phyloP scores from a whole-genome alignment of 1,139 yeast genomes.

The Scheffersomyces illinoinensis region DNA sequence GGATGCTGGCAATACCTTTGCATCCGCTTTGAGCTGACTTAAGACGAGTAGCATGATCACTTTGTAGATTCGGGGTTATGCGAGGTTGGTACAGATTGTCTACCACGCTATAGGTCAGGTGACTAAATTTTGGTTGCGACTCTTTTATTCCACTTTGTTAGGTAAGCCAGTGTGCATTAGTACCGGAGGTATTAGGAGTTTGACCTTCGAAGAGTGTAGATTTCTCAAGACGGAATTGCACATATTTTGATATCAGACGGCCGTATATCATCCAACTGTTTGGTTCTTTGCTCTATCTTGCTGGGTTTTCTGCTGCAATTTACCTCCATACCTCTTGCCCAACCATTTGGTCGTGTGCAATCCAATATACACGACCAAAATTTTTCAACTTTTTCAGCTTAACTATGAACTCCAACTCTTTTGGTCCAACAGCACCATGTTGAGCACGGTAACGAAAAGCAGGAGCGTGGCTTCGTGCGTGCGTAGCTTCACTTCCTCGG shows the following conservation, averaged over 20 bases:
- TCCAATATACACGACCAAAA: background rate
- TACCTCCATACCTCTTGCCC: background rate
- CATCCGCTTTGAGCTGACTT: background rate
- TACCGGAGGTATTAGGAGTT: background rate
- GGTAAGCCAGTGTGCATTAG: background rate
- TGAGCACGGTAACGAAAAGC: background rate
- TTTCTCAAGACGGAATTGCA: background rate
- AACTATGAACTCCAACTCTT: background rate
- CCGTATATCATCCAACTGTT: too few species aligned
- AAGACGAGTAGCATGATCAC: background rate
- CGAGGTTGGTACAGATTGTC: too few species aligned
- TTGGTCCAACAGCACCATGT: background rate
- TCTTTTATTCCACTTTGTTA: background rate
- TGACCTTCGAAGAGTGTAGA: background rate
- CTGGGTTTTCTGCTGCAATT: background rate
- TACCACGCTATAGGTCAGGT: background rate
- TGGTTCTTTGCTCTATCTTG: background rate
- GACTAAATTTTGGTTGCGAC: background rate
- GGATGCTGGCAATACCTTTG: background rate
- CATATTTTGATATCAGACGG: background rate
- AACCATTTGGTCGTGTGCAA: background rate
- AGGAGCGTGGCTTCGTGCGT: background rate
- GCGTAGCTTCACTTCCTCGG: slow-evolving; percentile 1
- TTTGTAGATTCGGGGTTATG: background rate
- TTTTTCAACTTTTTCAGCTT: background rate